Conservation (phyloP, 768 basidiomycete genomes). For the Russula brevipes region DNA sequence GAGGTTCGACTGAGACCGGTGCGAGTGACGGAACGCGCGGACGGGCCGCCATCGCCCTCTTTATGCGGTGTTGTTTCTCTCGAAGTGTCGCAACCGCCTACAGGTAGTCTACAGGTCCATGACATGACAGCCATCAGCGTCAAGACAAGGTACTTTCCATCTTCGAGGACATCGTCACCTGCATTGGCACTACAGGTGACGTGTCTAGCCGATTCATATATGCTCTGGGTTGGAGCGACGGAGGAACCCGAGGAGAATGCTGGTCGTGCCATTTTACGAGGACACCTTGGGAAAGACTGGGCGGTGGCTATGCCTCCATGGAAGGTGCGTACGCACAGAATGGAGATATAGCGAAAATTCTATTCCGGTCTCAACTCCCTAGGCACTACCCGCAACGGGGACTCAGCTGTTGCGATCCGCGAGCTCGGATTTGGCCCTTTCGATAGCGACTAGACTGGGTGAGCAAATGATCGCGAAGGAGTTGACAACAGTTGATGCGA, state of each 20-base stretch:
- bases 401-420: conserved; percentile 62
- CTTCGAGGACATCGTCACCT: conserved; percentile 48
- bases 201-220: conserved; percentile 63
- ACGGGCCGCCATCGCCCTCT: conserved; percentile 7
- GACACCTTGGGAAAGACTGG: conserved; percentile 69
- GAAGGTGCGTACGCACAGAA: conserved; percentile 30
- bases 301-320: conserved; percentile 71
- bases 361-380: not conserved
- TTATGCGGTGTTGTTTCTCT: not conserved
- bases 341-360: not conserved
- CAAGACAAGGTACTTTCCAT: conserved; percentile 44
- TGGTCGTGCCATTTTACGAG: conserved; percentile 41
- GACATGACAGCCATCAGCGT: conserved; percentile 36
- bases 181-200: conserved; percentile 64
- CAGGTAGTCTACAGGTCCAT: too few species aligned
- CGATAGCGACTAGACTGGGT: conserved; percentile 83
- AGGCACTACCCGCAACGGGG: conserved; percentile 31
- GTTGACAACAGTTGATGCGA: conserved; percentile 22
- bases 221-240: conserved; percentile 76
- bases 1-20: not conserved
- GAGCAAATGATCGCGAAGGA: conserved; percentile 27
- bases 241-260: conserved; percentile 37
- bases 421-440: conserved; percentile 55
- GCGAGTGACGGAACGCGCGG: not conserved
- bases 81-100: not conserved